Percentiles rank a stretch among this genome's conserved stretches.
phyloP scores from a whole-genome alignment of 2,329 filamentous ascomycete genomes.

The Fusarium sp. region DNA sequence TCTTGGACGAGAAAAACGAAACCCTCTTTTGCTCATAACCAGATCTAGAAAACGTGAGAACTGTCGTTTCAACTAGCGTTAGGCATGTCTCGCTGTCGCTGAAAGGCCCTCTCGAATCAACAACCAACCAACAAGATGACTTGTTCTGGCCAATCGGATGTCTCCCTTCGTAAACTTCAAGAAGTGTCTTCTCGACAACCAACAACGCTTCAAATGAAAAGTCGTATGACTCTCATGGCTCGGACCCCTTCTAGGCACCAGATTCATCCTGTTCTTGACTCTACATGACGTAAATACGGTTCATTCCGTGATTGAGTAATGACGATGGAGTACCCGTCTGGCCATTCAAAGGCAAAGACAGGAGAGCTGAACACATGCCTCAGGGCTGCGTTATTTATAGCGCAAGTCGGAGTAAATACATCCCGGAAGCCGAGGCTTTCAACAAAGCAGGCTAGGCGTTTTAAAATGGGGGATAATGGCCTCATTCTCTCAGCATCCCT shows the following conservation, averaged over 20 bases:
- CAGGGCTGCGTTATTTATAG: background rate
- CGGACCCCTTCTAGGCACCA: fast-evolving
- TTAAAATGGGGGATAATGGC: too few species aligned
- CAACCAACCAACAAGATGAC: background rate
- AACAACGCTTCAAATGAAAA: fast-evolving
- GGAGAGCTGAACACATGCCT: background rate
- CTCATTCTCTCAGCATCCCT: too few species aligned
- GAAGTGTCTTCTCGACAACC: background rate
- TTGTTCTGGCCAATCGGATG: background rate
- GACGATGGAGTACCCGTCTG: background rate
- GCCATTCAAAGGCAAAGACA: too few species aligned
- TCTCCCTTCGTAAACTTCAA: background rate
- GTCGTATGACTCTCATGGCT: background rate
- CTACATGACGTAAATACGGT: fast-evolving
- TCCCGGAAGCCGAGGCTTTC: background rate
- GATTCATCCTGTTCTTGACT: background rate
- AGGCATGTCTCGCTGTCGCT: background rate
- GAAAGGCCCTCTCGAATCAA: fast-evolving
- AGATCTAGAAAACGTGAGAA: fast-evolving
- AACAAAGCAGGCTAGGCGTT: fast-evolving
- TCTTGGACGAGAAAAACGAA: too few species aligned
- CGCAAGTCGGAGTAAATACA: fast-evolving
- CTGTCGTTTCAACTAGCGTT: fast-evolving
- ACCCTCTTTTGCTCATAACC: fast-evolving
- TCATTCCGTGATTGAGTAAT: background rate